These are phyloP conservation scores for Pseudopithomyces chartarum DNA, from an alignment of 2,329 filamentous ascomycete species.

Conservation along the genomic window DNA sequence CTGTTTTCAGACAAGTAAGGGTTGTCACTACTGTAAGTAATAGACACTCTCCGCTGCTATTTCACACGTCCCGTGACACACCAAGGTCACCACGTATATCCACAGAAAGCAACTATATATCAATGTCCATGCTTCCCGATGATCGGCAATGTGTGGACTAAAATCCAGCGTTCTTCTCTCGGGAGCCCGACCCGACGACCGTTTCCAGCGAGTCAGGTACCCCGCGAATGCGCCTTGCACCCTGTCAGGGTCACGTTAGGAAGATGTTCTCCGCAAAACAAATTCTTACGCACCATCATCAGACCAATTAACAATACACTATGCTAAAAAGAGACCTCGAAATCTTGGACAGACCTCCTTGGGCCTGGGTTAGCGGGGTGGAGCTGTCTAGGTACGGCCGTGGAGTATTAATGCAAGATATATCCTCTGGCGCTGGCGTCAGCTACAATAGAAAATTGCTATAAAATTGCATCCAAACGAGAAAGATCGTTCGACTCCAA, in stretches of 20 bases:
- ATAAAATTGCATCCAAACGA: neutral
- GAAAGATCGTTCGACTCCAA: neutral
- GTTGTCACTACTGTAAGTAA: too few relatives aligned
- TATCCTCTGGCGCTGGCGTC: constrained; percentile 6
- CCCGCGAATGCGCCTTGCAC: constrained; percentile 20
- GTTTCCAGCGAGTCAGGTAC: constrained; percentile 25
- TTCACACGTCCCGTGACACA: too few relatives aligned
- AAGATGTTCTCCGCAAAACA: constrained; percentile 33
- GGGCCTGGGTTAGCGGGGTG: neutral
- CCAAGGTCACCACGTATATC: too few relatives aligned
- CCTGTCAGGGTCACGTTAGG: constrained; percentile 21
- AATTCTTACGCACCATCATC: neutral
- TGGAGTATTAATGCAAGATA: constrained; percentile 16
- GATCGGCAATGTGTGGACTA: constrained; percentile 1
- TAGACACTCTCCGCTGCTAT: too few relatives aligned
- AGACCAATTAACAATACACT: neutral
- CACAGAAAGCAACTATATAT: neutral
- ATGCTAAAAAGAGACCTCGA: neutral
- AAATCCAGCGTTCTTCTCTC: constrained; percentile 7
- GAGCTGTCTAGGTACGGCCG: neutral
- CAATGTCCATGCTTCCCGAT: neutral
- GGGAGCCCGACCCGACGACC: constrained; percentile 6
- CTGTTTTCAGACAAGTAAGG: too few relatives aligned
- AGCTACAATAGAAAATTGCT: neutral
- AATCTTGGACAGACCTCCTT: neutral